phyloP scores from a whole-genome alignment of 441 rosid genomes.

The Raphanus hybrid region DNA sequence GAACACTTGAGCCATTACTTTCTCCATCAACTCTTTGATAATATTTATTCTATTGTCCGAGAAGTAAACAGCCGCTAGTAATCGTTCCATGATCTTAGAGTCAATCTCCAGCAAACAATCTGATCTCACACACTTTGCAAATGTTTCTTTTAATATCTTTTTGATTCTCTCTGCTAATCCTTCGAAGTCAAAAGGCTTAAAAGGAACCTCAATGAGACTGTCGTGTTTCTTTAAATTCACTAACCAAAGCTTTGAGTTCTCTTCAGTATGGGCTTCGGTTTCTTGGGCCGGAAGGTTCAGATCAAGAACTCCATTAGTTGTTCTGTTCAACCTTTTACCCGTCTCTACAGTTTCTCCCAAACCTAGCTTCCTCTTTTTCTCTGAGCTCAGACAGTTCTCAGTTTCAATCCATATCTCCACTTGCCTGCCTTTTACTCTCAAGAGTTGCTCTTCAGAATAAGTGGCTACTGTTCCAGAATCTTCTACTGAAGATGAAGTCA shows the following conservation, averaged over 20 bases:
- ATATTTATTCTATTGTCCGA: conserved; percentile 41
- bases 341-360: conserved; percentile 42
- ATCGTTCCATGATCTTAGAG: conserved; percentile 59
- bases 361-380: conserved; percentile 67
- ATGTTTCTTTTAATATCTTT: conserved; percentile 43
- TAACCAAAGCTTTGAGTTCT: conserved; percentile 61
- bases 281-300: conserved; percentile 82
- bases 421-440: conserved; percentile 51
- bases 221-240: conserved; percentile 53
- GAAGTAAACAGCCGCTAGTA: conserved; percentile 60
- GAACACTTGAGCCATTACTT: conserved; percentile 57
- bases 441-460: conserved; percentile 64
- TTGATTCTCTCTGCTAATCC: conserved; percentile 54
- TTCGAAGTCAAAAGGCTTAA: conserved; percentile 77
- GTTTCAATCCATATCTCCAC: conserved; percentile 58
- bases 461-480: conserved; percentile 23
- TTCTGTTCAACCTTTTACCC: conserved; percentile 54
- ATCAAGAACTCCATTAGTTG: conserved; percentile 56
- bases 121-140: conserved; percentile 47
- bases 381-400: conserved; percentile 20
- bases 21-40: conserved; percentile 59
- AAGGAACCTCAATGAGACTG: conserved; percentile 49
- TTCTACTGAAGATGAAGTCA: conserved; percentile 47
- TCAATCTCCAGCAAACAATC: conserved; percentile 61
- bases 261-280: conserved; percentile 2